Evolutionary conservation across 2,329 filamentous ascomycete species (phyloP).

Genomic region (Cadophora gregata): DNA sequence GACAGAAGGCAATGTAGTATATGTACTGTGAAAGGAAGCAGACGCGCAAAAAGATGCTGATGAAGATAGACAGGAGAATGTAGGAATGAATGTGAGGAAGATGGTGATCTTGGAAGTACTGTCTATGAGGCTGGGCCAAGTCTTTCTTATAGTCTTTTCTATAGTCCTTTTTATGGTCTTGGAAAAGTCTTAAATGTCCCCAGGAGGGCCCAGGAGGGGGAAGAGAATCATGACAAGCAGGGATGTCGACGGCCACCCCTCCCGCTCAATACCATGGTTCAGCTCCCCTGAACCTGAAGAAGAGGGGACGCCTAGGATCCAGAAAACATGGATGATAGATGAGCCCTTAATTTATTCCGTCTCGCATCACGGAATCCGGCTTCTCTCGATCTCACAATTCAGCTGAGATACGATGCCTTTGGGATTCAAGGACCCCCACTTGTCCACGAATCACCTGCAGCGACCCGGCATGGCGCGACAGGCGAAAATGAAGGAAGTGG

Average conservation of each 20-base stretch:
- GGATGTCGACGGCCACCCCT: background rate
- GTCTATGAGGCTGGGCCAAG: constrained; percentile 6
- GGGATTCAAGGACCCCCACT: background rate
- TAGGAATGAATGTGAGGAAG: constrained; percentile 21
- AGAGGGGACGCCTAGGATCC: background rate
- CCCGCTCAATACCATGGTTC: constrained; percentile 10
- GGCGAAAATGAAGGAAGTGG: background rate
- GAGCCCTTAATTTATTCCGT: constrained; percentile 15
- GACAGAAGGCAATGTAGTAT: constrained; percentile 17
- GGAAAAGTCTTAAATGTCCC: constrained; percentile 7
- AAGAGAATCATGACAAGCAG: background rate
- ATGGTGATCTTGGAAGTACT: background rate
- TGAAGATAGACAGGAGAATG: constrained; percentile 13
- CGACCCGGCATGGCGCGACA: constrained; percentile 1
- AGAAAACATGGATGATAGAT: constrained; percentile 1
- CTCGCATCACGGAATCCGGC: background rate
- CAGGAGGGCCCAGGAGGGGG: background rate
- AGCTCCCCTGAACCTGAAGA: constrained; percentile 3
- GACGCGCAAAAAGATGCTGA: constrained; percentile 4
- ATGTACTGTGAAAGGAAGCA: constrained; percentile 16
- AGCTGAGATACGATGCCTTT: background rate
- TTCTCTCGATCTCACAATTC: background rate
- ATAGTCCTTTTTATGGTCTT: constrained; percentile 25
- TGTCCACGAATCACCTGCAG: background rate
- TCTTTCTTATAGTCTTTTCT: constrained; percentile 25